phyloP scores from a whole-genome alignment of 2,329 filamentous ascomycete genomes.

The Teratosphaeria gauchensis region DNA sequence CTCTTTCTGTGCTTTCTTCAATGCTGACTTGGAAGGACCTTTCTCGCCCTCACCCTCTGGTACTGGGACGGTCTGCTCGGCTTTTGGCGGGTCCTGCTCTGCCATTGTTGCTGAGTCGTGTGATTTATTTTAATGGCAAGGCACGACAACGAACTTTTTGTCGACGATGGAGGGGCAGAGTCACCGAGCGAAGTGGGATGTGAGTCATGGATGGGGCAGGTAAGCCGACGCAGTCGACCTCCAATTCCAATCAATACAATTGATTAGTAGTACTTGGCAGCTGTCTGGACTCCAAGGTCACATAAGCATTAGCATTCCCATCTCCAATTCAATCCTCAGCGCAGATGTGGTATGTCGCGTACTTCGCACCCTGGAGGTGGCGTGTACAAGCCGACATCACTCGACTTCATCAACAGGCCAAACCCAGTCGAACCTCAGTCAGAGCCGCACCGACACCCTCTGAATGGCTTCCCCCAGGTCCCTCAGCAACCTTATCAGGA shows the following conservation, averaged over 20 bases:
- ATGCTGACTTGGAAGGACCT: slow-evolving; percentile 62
- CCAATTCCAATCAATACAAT: background rate
- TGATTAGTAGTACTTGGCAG: background rate
- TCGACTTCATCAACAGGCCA: slow-evolving; percentile 26
- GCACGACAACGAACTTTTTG: background rate
- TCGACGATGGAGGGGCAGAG: background rate
- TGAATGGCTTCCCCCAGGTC: slow-evolving; percentile 22
- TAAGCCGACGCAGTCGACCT: background rate
- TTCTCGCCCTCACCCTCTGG: slow-evolving; percentile 28
- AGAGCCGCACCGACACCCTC: slow-evolving; percentile 21
- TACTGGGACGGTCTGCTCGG: slow-evolving; percentile 6
- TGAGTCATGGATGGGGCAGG: background rate
- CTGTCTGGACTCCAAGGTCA: background rate
- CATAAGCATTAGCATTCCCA: background rate
- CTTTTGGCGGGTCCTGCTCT: slow-evolving; percentile 14
- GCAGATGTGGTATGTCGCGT: background rate
- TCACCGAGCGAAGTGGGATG: background rate
- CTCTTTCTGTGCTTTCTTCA: slow-evolving; percentile 82
- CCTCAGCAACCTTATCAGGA: slow-evolving; percentile 18
- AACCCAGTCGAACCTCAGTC: slow-evolving; percentile 28
- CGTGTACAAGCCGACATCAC: slow-evolving; percentile 19
- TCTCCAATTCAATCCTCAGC: background rate
- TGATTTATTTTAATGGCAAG: background rate
- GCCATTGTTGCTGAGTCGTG: background rate
- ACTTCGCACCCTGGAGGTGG: background rate